Evolutionary conservation across 1,284 basidiomycete species (phyloP).

Genomic region (Cutaneotrichosporon mucoides): DNA sequence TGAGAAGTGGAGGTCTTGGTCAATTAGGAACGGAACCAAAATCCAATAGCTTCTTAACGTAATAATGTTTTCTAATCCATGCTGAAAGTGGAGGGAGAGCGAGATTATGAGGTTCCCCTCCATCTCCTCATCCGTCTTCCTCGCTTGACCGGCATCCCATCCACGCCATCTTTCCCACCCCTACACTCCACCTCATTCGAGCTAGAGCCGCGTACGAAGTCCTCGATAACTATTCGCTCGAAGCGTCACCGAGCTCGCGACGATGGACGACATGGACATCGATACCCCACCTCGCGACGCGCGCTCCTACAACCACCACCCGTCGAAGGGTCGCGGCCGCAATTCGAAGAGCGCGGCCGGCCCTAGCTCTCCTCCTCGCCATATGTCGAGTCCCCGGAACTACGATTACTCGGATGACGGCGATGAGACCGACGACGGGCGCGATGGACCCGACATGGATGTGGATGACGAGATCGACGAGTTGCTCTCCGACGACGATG

Average conservation of each 20-base stretch:
- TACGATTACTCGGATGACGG: slow-evolving; percentile 1
- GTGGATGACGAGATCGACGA: slow-evolving; percentile 35
- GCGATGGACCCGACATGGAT: slow-evolving; percentile 12
- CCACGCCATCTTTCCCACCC: no score
- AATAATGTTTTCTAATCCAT: background rate
- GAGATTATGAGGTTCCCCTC: no score
- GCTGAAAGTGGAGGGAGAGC: no score
- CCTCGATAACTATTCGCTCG: background rate
- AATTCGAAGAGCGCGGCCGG: background rate
- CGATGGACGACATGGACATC: slow-evolving; percentile 2
- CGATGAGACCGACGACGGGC: background rate
- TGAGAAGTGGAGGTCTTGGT: background rate
- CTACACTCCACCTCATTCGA: no score
- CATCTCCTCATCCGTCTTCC: no score
- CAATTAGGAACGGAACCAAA: background rate
- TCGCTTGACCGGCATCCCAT: no score
- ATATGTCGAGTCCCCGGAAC: background rate
- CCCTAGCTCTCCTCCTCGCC: background rate
- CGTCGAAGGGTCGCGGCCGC: background rate
- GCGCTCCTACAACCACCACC: background rate
- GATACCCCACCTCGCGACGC: background rate
- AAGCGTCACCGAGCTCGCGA: no score
- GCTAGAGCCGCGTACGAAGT: no score
- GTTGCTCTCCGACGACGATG: slow-evolving; percentile 21
- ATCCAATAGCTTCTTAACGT: background rate